Base-by-base conservation (phyloP, 2,329 filamentous ascomycete genomes). In the Phialemonium atrogriseum region DNA sequence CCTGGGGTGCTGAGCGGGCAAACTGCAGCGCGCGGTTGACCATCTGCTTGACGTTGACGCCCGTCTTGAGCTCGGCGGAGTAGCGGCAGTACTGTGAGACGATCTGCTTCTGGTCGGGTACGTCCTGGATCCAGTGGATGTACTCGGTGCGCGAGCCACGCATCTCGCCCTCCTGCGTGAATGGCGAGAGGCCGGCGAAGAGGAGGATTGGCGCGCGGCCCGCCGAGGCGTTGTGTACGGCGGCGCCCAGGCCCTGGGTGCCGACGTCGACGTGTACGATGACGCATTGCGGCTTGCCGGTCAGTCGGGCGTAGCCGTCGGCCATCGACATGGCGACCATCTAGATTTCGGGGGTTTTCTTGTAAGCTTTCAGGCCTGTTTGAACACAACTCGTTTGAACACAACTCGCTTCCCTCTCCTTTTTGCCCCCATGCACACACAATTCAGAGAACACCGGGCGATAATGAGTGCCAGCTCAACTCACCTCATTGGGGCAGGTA, bases 61-160 rank as follows among this genome's bases (percentile, higher is more conserved):
- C 85, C 3, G 81, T 80, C 60, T 87, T 88, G 55, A 94, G 78
- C 60, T 94, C 87, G 4, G 70, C 84, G 0, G 79, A 62, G 49
- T 91, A 94, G 8, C 86, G 73, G 52, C 87, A 94, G 56, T 94
- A 94, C 59, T 94, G 86, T 0, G 73, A 65, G 4, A 94, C 64
- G 37, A 94, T 62, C 23, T 53, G 50, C 37, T 57, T 54, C 38
- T 62, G 59, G 40, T 62, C 57, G 5, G 56, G 58, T 10, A 57
- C 56, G 31, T 62, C 57, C 40, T 62, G 58, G 32, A 59, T 51
- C 53, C 55, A 65, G 42, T 65, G 60, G 43, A 64, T 63, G 45
- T 62, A 52, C 44, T 60, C 57, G 25, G 56, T 60, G 20, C 57
- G 50, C 0, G 50, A 54, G 3, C 61, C 61, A 13, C 49, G 51